Evolutionary conservation across 768 basidiomycete species (phyloP).

Genomic region (Steccherinum ochraceum): DNA sequence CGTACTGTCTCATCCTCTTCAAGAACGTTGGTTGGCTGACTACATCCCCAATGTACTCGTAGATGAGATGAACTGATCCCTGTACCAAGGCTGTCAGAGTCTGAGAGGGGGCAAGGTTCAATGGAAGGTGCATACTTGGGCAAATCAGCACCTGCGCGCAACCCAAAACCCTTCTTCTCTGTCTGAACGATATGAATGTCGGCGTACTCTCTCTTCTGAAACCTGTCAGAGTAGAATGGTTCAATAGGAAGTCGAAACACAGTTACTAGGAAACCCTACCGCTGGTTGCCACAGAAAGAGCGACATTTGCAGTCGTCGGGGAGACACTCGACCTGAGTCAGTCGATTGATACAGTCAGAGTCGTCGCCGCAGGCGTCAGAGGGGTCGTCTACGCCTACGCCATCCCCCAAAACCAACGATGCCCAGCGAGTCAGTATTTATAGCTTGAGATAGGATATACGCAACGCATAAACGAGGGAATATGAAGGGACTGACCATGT

Average conservation of each 20-base stretch:
- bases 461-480: background rate
- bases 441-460: background rate
- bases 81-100: constrained; percentile 25
- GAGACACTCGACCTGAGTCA: constrained; percentile 97
- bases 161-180: constrained; percentile 92
- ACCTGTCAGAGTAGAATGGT: constrained; percentile 41
- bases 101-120: background rate
- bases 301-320: constrained; percentile 82
- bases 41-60: constrained; percentile 97
- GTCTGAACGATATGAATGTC: constrained; percentile 87
- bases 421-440: background rate
- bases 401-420: background rate
- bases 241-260: background rate
- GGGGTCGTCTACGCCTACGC: constrained; percentile 50
- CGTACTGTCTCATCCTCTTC: constrained; percentile 93
- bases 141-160: constrained; percentile 69
- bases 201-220: constrained; percentile 82
- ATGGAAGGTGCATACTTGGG: constrained; percentile 45
- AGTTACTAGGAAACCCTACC: constrained; percentile 38
- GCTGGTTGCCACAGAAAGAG: constrained; percentile 83
- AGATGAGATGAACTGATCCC: constrained; percentile 91
- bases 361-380: constrained; percentile 74
- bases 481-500: constrained; percentile 53
- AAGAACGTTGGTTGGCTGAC: constrained; percentile 82
- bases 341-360: constrained; percentile 94